A percentile compares a stretch with the other conserved stretches of the same genome.
Conservation (phyloP, 306 rosid species). For the Sindora glabra region DNA sequence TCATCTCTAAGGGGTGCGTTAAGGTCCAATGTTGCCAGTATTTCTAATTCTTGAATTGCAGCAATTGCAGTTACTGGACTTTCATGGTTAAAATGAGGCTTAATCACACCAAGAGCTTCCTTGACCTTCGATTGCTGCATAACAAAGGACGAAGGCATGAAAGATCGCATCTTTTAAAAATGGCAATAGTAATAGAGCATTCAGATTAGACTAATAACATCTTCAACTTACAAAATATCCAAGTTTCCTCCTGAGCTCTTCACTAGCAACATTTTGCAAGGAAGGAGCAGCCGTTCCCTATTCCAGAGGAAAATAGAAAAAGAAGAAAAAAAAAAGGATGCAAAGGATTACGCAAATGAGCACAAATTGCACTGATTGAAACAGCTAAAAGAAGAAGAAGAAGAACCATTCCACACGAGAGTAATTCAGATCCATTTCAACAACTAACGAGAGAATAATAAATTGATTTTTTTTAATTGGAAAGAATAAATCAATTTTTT, state of each 20-base stretch:
- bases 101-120: slow-evolving; percentile 53
- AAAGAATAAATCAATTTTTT: too few species aligned
- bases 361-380: neutral
- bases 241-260: slow-evolving; percentile 55
- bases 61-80: slow-evolving; percentile 43
- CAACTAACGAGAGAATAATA: neutral
- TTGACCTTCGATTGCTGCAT: slow-evolving; percentile 68
- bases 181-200: neutral
- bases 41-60: slow-evolving; percentile 68
- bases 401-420: neutral
- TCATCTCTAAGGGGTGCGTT: slow-evolving; percentile 46
- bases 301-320: too few species aligned
- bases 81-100: slow-evolving; percentile 55
- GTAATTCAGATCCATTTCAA: neutral
- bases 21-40: slow-evolving; percentile 52
- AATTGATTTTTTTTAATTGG: too few species aligned
- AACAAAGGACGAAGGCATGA: neutral
- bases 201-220: neutral
- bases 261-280: slow-evolving; percentile 21
- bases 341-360: neutral
- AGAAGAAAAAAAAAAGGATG: neutral
- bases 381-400: neutral
- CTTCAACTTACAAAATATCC: slow-evolving; percentile 60
- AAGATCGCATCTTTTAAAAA: slow-evolving; percentile 10
- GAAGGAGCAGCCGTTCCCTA: slow-evolving; percentile 21